Base-by-base conservation (phyloP, 768 basidiomycete genomes). In the Collybia nuda region DNA sequence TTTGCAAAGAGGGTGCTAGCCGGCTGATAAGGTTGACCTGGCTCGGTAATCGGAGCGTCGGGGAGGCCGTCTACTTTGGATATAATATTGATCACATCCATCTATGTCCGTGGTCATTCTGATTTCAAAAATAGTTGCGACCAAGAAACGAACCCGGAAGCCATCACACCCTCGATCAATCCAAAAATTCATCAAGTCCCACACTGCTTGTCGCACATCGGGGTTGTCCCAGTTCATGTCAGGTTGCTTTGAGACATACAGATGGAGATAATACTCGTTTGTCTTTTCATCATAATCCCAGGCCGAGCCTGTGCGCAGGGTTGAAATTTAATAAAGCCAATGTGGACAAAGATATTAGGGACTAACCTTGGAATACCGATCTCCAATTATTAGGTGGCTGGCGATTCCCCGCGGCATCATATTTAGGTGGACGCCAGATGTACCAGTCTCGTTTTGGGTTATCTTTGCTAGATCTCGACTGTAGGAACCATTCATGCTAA, bases 171-270 rank as follows among this genome's bases (percentile, higher is more conserved):
- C 88, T 44, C 82, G 71, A 46, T 82, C 76, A n/a, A 88, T 71
- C 88, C 87, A 90, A 60, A 86, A 90, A 37, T 67, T 65, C 85
- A 90, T 85, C 40, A 83, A 61, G 26, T 84, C 80, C 67, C 74
- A 84, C 1, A 87, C 74, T 7, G 82, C 79, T 48, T 76, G 70
- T 6, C 82, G 71, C 1, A 86, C 79, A 6, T 76, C 74, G 0
- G 77, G 75, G 55, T 88, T 85, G 45, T 88, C 85, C 86, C 86
- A 90, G 61, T 91, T 89, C 12, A 90, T 63, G 61, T 90, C 89
- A 0, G 87, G 88, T 67, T 88, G 87, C 58, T 87, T 78, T 6
- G 72, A 60, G 47, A 79, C 68, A 66, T 81, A 90, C 1, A 88
- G 58, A 64, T 89, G 87, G 48, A 89, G 78, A 62, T 88, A 88